Evolutionary conservation across 768 basidiomycete genomes (phyloP).

Genomic region (Lentinula boryana): DNA sequence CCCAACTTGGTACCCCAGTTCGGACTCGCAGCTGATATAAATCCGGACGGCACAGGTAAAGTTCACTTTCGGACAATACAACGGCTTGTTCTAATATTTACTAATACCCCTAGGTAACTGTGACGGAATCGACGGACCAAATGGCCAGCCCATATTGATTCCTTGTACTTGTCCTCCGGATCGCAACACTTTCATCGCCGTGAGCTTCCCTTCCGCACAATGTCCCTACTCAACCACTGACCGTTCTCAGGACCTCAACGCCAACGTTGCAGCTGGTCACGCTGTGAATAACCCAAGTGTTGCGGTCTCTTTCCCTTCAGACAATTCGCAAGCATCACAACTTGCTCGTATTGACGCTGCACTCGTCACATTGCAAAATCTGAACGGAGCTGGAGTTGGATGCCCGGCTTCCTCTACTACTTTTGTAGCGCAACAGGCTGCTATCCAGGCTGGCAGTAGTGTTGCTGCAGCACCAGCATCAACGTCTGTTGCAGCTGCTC

Average conservation of each 20-base stretch:
- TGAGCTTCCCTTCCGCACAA: slow-evolving; percentile 15
- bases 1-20: slow-evolving; percentile 52
- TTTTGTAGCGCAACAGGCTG: slow-evolving; percentile 28
- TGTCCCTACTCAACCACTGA: background rate
- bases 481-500: slow-evolving; percentile 14
- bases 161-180: slow-evolving; percentile 64
- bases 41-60: slow-evolving; percentile 54
- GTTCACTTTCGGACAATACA: slow-evolving; percentile 43
- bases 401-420: slow-evolving; percentile 64
- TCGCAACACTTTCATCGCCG: slow-evolving; percentile 45
- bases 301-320: slow-evolving; percentile 56
- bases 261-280: slow-evolving; percentile 56
- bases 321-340: slow-evolving; percentile 46
- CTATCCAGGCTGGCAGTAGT: slow-evolving; percentile 8
- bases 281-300: slow-evolving; percentile 59
- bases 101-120: slow-evolving; percentile 49
- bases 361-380: slow-evolving; percentile 64
- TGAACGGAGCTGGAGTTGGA: slow-evolving; percentile 61
- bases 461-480: background rate
- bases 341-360: slow-evolving; percentile 54
- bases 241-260: slow-evolving; percentile 32
- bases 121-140: slow-evolving; percentile 50
- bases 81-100: slow-evolving; percentile 11
- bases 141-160: slow-evolving; percentile 51
- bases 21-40: slow-evolving; percentile 47